A percentile compares a stretch with the other conserved stretches of the same genome.
phyloP scores from a whole-genome alignment of 2,329 filamentous ascomycete genomes.

The Phaeosphaeriaceae sp. region DNA sequence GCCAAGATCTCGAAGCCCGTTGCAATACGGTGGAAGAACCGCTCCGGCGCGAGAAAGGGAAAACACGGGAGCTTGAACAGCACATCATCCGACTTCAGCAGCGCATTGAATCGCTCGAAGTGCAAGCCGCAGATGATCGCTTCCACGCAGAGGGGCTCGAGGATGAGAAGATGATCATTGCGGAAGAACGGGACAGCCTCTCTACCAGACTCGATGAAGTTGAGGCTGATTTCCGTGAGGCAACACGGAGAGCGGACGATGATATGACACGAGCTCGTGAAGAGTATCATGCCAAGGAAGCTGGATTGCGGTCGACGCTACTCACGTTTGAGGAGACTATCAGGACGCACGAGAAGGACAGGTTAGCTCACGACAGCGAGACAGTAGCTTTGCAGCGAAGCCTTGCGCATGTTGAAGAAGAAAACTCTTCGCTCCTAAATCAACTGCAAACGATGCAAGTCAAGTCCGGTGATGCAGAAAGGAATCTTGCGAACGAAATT shows the following conservation, averaged over 20 bases:
- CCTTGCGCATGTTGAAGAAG: slow-evolving; percentile 2
- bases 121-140: slow-evolving; percentile 29
- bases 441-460: slow-evolving; percentile 44
- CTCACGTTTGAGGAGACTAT: slow-evolving; percentile 25
- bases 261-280: slow-evolving; percentile 28
- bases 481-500: slow-evolving; percentile 30
- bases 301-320: slow-evolving; percentile 39
- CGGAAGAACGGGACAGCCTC: slow-evolving; percentile 41
- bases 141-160: slow-evolving; percentile 46
- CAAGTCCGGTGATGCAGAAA: slow-evolving; percentile 29
- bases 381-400: slow-evolving; percentile 10
- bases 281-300: slow-evolving; percentile 42
- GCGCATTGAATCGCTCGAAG: slow-evolving; percentile 45
- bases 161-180: slow-evolving; percentile 47
- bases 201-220: slow-evolving; percentile 37
- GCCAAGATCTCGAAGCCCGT: slow-evolving; percentile 62
- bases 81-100: slow-evolving; percentile 41
- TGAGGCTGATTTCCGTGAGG: slow-evolving; percentile 47
- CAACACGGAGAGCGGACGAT: slow-evolving; percentile 42
- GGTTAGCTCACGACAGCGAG: slow-evolving; percentile 14
- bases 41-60: slow-evolving; percentile 54
- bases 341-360: slow-evolving; percentile 8
- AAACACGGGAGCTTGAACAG: slow-evolving; percentile 40
- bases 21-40: slow-evolving; percentile 64
- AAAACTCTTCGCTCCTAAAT: slow-evolving; percentile 13